These are phyloP conservation scores for Misopates orontium DNA, from an alignment of 257 asterid genomes.

Conservation along the genomic window DNA sequence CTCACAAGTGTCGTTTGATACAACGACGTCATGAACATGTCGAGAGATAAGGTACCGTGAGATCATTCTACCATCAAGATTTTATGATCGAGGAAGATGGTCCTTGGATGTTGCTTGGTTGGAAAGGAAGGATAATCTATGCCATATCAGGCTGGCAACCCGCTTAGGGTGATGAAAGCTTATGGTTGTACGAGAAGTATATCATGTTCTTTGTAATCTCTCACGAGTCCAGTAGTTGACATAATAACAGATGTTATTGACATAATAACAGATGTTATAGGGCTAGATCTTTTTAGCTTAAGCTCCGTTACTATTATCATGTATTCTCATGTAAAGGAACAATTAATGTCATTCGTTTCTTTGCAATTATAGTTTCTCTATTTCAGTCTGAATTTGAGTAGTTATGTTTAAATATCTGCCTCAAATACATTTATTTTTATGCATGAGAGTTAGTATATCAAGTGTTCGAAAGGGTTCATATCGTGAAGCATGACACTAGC, in stretches of 20 bases:
- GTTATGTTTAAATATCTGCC: background rate
- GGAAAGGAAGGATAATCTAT: conserved; percentile 78
- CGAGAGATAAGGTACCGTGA: conserved; percentile 52
- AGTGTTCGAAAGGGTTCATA: too few relatives aligned
- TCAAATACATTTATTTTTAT: background rate
- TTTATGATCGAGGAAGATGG: conserved; percentile 68
- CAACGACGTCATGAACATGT: conserved; percentile 34
- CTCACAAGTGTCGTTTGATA: conserved; percentile 46
- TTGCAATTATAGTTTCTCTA: conserved; percentile 4
- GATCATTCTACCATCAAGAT: conserved; percentile 56
- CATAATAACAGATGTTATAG: background rate
- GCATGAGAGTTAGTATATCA: too few relatives aligned
- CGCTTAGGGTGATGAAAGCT: conserved; percentile 23
- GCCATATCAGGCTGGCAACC: conserved; percentile 82
- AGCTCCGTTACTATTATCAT: too few relatives aligned
- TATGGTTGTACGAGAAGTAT: background rate
- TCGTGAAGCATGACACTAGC: too few relatives aligned
- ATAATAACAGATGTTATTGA: too few relatives aligned
- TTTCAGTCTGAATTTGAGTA: background rate
- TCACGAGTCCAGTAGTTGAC: too few relatives aligned
- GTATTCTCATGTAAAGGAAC: conserved; percentile 28
- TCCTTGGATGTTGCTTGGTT: conserved; percentile 72
- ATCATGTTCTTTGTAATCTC: background rate
- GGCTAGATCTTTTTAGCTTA: conserved; percentile 30
- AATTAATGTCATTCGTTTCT: background rate